Evolutionary conservation across 2,329 filamentous ascomycete species (phyloP), one percentile per base, ranked within the genome.

Genomic region (Fusarium pseudoanthophilum): DNA sequence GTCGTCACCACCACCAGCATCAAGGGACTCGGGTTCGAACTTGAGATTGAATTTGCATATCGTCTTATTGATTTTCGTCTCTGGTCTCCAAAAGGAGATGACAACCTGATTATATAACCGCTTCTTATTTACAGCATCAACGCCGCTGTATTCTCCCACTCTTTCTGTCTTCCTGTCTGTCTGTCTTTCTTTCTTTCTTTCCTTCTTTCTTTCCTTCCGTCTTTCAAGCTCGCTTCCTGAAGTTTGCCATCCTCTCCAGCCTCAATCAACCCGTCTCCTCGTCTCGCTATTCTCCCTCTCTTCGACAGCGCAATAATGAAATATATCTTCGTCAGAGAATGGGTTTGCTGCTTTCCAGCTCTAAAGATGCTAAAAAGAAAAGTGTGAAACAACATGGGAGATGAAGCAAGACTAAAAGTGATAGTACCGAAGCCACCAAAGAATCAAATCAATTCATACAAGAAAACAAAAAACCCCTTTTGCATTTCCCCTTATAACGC

Each of bases 401-500:
- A 67, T 67, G 49, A 68, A 67, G 69, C 45, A 58, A 67, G 57
- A 73, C 71, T 69, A 66, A 73, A 73, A 72, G 75, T 73, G 70
- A 74, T 72, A 71, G 65, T 72, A 66, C 70, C 60, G 66, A 76
- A 77, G 61, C 60, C 51, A 58, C 67, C 55, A 74, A 60, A 64
- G 58, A 36, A 63, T 45, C 65, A 68, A 21, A 62, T 49, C 65
- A 68, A 21, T 53, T 69, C 72, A 73, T 77, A 77, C 68, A 78
- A 39, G 36, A 73, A 74, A 63, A 46, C 37, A 21, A 64, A 59
- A 52, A 24, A 15, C 2, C 63, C 74, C 70, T 77, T 78, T 78
- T 75, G 75, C 75, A 69, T 71, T 73, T 69, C 71, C 73, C 76
- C 72, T 78, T 74, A 77, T 72, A 81, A 82, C 81, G 80, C 78